Conservation (phyloP, 768 basidiomycete genomes). For the Leccinum boreale region DNA sequence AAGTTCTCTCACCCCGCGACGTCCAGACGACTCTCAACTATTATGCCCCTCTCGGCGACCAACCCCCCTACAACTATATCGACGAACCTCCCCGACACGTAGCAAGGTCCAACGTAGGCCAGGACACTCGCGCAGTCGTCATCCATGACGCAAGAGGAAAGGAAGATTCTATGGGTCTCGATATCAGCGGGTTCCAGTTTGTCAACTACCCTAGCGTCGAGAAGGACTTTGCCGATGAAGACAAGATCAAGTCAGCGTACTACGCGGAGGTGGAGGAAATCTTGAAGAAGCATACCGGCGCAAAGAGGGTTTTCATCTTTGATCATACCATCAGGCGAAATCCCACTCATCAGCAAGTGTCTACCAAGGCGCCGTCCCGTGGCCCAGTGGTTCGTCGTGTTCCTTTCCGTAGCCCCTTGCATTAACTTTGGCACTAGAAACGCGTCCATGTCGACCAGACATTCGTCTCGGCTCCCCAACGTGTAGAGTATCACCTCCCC, state of each 20-base stretch:
- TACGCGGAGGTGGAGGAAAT: conserved; percentile 43
- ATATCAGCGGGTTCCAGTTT: conserved; percentile 46
- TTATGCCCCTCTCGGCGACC: conserved; percentile 23
- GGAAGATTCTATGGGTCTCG: conserved; percentile 29
- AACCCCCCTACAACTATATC: conserved; percentile 36
- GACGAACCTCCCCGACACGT: conserved; percentile 26
- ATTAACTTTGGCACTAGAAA: neutral
- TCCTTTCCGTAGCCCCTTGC: conserved; percentile 1
- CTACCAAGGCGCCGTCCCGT: conserved; percentile 10
- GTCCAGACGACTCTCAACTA: conserved; percentile 40
- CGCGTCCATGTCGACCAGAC: neutral
- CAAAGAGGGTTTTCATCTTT: conserved; percentile 40
- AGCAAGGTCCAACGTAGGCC: conserved; percentile 31
- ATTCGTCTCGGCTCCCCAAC: neutral
- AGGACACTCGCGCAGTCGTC: conserved; percentile 14
- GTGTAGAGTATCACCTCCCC: neutral
- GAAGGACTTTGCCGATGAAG: conserved; percentile 40
- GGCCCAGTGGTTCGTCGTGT: conserved; percentile 33
- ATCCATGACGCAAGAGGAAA: conserved; percentile 35
- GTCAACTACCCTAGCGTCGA: conserved; percentile 31
- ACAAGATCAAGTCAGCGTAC: conserved; percentile 35
- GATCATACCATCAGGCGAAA: conserved; percentile 43
- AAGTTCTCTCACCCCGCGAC: conserved; percentile 31
- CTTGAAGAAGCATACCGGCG: conserved; percentile 38
- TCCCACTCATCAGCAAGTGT: neutral